Evolutionary conservation across 179 eudicot species (phyloP), one percentile per base, ranked within the genome.

Genomic region (Amaranthus tricolor): DNA sequence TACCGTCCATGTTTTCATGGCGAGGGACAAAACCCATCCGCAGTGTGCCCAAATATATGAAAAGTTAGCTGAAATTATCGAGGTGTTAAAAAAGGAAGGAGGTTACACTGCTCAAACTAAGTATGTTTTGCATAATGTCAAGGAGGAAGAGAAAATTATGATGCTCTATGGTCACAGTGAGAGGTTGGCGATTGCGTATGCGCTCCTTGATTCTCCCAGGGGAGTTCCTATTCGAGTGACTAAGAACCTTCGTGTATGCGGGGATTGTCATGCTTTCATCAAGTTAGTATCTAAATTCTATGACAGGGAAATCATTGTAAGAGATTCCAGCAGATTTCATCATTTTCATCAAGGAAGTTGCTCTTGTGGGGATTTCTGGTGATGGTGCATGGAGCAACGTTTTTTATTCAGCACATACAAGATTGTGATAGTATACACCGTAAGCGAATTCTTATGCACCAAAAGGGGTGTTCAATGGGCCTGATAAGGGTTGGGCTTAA

Each of bases 361-460:
- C 69, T 94, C 97, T 21, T 94, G 98, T 87, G 84, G 88, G 53
- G 97, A 90, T 83, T 88, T 90, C 79, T 94, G 98, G 98, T 94
- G 84, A 94, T 61, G 3, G 10, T 48, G 50, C 44, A 54, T 12
- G 53, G 3, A 16, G 19, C 44, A 21, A 14, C 65, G 62, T 11
- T 13, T 14, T 45, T 31, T 31, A 31, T 31, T 14, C 43, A 44
- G 51, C 15, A 45, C 53, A 54, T 54, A 21, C 8, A 45, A n/a
- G 3, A 15, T 52, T 57, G 63, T 66, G 72, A 9, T 43, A 21
- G 10, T 68, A 16, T 51, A 16, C 44, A 11, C 44, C 17, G 4
- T 47, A 8, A 12, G 57, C 56, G 6, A 67, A 11, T 20, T 15
- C 15, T 16, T 44, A 16, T 67, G 49, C 16, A 43, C 71, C 9